Base-by-base conservation (phyloP, 2,329 filamentous ascomycete species). In the Fusarium floridanum region DNA sequence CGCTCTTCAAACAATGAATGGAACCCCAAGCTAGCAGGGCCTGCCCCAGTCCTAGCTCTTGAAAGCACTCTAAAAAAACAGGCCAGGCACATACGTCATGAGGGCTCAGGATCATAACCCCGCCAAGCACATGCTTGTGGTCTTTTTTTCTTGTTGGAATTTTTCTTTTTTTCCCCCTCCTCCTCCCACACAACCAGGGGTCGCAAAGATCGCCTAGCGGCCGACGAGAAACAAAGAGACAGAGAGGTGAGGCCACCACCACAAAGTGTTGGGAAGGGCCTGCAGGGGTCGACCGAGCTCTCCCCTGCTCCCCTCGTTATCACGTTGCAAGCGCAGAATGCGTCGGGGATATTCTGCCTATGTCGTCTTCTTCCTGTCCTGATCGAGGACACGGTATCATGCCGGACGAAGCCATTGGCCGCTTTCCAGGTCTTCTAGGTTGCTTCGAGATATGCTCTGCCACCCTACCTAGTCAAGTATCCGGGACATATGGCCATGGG, bases 71-170 rank as follows among this genome's bases (percentile, higher is more conserved):
- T 45, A n/a, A 43, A 34, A 34, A n/a, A 34, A 22, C 27, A 32
- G 16, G 16, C 59, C 29, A 37, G 32, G 53, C 29, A 59, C 55
- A 37, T 61, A 61, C 59, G 59, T 61, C 59, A 61, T 61, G 37
- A 45, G 24, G 59, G 39, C 39, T 45, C 59, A 45, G 59, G 20
- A 61, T 10, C 37, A 41, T n/a, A 32, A 41, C 59, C 59, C 59
- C 59, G 39, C 59, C 59, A 61, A 61, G 59, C 39, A 61, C 59
- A 61, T 61, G 59, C 59, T 61, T 22, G 39, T 60, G 36, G 56
- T 24, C 56, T 24, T 17, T 41, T 34, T 34, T 34, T 12, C 11
- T 34, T 41, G 16, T 29, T 32, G 48, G 10, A n/a, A 12, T 29
- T 36, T 60, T 37, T 41, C 11, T 27, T 27, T 37, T 57, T 57